These are phyloP conservation scores for Fusarium burgessii DNA, from an alignment of 2,329 filamentous ascomycete species.

Conservation along the genomic window DNA sequence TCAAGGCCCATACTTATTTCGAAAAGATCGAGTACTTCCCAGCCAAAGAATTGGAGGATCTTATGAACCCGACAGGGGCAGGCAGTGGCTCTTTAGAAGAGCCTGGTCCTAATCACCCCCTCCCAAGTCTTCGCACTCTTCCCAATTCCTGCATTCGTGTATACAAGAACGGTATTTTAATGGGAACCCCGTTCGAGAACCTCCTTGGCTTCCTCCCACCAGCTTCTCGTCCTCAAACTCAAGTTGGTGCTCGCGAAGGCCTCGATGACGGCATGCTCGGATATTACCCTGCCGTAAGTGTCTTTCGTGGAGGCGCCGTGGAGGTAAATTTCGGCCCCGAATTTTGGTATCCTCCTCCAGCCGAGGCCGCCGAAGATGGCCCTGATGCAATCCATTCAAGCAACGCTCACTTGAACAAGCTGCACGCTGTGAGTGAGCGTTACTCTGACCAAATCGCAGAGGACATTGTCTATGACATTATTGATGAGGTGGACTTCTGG, in stretches of 20 bases:
- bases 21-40: constrained; percentile 91
- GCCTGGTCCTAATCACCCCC: constrained; percentile 78
- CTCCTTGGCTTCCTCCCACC: constrained; percentile 92
- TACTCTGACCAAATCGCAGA: constrained; percentile 95
- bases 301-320: constrained; percentile 90
- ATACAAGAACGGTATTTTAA: constrained; percentile 89
- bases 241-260: constrained; percentile 83
- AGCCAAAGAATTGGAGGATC: constrained; percentile 87
- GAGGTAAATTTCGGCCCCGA: constrained; percentile 95
- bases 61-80: constrained; percentile 72
- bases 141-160: constrained; percentile 88
- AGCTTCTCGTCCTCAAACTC: constrained; percentile 78
- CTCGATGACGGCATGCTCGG: constrained; percentile 95
- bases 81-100: constrained; percentile 63
- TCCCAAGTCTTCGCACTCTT: constrained; percentile 83
- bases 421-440: constrained; percentile 78
- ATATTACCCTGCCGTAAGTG: constrained; percentile 93
- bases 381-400: constrained; percentile 58
- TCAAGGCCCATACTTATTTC: constrained; percentile 94
- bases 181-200: constrained; percentile 89
- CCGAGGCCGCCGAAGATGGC: constrained; percentile 61
- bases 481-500: constrained; percentile 95
- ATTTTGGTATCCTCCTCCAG: constrained; percentile 88
- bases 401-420: constrained; percentile 44
- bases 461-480: constrained; percentile 90